phyloP scores from a whole-genome alignment of 2,329 filamentous ascomycete genomes.

The Fusarium coicis region DNA sequence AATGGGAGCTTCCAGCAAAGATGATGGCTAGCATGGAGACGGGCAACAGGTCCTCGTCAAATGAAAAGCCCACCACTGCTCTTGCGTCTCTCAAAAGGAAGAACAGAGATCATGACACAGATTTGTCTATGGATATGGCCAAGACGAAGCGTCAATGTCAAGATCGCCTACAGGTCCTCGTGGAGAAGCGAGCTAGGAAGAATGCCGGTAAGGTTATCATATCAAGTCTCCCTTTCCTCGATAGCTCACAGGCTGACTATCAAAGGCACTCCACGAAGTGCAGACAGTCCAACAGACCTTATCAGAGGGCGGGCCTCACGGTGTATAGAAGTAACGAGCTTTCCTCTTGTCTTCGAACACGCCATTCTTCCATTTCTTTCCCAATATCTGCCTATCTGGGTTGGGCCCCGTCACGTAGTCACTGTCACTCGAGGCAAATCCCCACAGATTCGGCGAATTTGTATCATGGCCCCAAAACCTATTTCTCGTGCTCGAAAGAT shows the following conservation, averaged over 20 bases:
- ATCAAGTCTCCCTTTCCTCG: neutral
- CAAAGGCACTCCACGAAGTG: conserved; percentile 43
- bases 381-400: conserved; percentile 56
- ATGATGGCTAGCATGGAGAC: neutral
- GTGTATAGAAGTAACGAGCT: conserved; percentile 50
- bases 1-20: conserved; percentile 42
- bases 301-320: conserved; percentile 43
- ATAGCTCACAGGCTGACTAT: conserved; percentile 12
- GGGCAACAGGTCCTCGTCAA: neutral
- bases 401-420: conserved; percentile 53
- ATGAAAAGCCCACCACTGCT: conserved; percentile 4
- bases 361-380: conserved; percentile 56
- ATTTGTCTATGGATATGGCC: conserved; percentile 39
- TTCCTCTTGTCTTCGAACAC: conserved; percentile 57
- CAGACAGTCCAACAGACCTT: conserved; percentile 48
- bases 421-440: conserved; percentile 52
- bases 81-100: conserved; percentile 27
- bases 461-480: conserved; percentile 52
- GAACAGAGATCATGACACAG: neutral
- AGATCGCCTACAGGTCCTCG: conserved; percentile 48
- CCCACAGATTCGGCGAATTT: conserved; percentile 51
- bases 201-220: conserved; percentile 39
- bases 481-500: conserved; percentile 53
- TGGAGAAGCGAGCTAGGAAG: conserved; percentile 50
- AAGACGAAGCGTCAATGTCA: conserved; percentile 51